Percentiles rank a stretch among this genome's conserved stretches.
phyloP scores from a whole-genome alignment of 2,329 filamentous ascomycete genomes.

The Epichloe typhina region DNA sequence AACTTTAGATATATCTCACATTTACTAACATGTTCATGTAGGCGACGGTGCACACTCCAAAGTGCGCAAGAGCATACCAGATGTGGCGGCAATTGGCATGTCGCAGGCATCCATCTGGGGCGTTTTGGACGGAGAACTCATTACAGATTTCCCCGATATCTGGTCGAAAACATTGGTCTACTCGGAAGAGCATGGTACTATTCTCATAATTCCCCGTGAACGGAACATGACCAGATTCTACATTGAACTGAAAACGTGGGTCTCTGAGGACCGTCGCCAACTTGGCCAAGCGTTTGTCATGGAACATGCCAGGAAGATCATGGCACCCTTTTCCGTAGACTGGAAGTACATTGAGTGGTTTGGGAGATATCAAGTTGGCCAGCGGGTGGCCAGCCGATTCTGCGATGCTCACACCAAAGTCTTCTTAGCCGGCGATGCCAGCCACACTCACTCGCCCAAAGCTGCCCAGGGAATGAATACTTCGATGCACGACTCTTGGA shows the following conservation, averaged over 20 bases:
- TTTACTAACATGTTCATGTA: constrained; percentile 9
- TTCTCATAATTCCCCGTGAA: constrained; percentile 63
- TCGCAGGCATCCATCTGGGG: constrained; percentile 50
- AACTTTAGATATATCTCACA: not conserved
- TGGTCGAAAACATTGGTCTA: constrained; percentile 63
- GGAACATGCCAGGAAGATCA: constrained; percentile 47
- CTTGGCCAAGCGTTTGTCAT: constrained; percentile 56
- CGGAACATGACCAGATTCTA: constrained; percentile 57
- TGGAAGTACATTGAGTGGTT: constrained; percentile 57
- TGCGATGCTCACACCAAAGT: constrained; percentile 46
- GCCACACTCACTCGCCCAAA: constrained; percentile 61
- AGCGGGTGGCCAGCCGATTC: constrained; percentile 58
- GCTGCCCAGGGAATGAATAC: constrained; percentile 58
- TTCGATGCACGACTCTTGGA: constrained; percentile 48
- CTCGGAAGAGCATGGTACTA: constrained; percentile 52
- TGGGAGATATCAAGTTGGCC: constrained; percentile 57
- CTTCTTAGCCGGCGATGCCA: constrained; percentile 59
- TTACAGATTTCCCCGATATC: constrained; percentile 61
- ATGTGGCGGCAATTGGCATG: constrained; percentile 39
- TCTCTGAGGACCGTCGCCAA: constrained; percentile 25
- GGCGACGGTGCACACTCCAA: constrained; percentile 60
- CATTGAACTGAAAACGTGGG: constrained; percentile 38
- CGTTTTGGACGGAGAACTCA: constrained; percentile 56
- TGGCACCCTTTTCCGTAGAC: constrained; percentile 41
- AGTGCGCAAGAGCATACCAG: constrained; percentile 51